Base-by-base conservation (phyloP, 352 stramenopile genomes). In the Phytophthora nicotianae region DNA sequence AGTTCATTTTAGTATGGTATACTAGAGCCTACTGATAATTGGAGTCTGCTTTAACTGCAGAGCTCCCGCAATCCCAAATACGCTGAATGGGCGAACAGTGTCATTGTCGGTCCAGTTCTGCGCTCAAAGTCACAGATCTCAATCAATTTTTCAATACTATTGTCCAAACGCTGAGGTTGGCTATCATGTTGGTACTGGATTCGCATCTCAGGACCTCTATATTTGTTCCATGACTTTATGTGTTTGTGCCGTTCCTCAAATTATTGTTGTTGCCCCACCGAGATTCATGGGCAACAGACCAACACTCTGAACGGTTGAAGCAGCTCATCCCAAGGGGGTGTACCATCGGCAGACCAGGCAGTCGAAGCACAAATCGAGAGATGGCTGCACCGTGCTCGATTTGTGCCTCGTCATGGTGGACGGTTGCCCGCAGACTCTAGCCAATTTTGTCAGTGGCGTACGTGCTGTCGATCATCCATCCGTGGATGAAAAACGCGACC, bases 351-450 rank as follows among this genome's bases (percentile, higher is more conserved):
- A 23, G 21, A 37, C 43, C 24, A n/a, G 4, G 16, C 27, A 17
- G 17, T 11, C 16, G 8, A 32, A 46, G 49, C 49, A 56, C 49
- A 4, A 56, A 56, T 56, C 49, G 33, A 56, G 49, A 56, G 32
- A 55, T 56, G 49, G 49, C 33, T 54, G 10, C 29, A 16, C 6
- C 7, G 47, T 10, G 20, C 21, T 48, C 10, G 27, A 42, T 53
- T 53, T 17, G 46, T 53, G 24, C 45, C 43, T 24, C 16, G 26
- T 26, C 45, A 27, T 10, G 46, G 27, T 46, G 6, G 11, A n/a
- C 13, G 32, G 32, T 38, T 38, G 32, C 9, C 32, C 9, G 13
- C 32, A 38, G 13, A 38, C n/a, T 38, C 2, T 13, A 38, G 32
- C 6, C 32, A 38, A 17, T 38, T 43, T 19, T 21, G 0, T 43